Evolutionary conservation across 1,139 yeast species (phyloP), one percentile per base, ranked within the genome.

Genomic region (Yamadazyma taylorii): DNA sequence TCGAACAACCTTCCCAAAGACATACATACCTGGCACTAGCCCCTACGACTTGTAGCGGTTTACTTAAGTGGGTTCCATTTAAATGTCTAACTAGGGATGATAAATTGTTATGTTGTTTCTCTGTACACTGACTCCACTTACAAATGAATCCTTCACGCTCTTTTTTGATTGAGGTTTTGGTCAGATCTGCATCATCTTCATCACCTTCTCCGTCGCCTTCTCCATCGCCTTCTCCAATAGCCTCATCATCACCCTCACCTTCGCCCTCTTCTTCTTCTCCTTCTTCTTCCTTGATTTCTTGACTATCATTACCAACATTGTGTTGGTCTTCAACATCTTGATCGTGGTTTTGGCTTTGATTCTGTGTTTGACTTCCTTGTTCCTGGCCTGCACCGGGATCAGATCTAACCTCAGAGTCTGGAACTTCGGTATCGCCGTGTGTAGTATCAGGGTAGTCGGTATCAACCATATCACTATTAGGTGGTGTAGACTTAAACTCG

Each of bases 1-100:
- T 53, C 5, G 73, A 57, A 53, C 90, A 83, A 8, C 70, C 75
- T 33, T 66, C 73, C 89, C 89, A 83, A 36, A 69, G 75, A 48
- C 89, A 83, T 4, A 72, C 56, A 49, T 79, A 78, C 36, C 72
- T 70, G 12, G 63, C 56, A 46, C 60, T 38, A 14, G 43, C 42
- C 5, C 51, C 14, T 16, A 10, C 28, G 5, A 17, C 13, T 32
- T 35, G 13, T 34, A 36, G 24, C 27, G 34, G 26, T 31, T 51
- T 51, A 10, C 58, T 50, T 37, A 67, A 51, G 45, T 68, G 73
- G 10, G 44, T 45, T 31, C 51, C 45, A 36, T 56, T 62, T 27
- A 68, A 52, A 44, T 68, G 74, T 14, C 55, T 50, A 12, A 65
- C 71, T 16, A 69, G 52, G 3, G 54, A 36, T 3, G 69, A 50